Percentiles rank a stretch among this genome's conserved stretches.
phyloP scores from a whole-genome alignment of 345 rosid genomes.

The Nasturtium officinale region DNA sequence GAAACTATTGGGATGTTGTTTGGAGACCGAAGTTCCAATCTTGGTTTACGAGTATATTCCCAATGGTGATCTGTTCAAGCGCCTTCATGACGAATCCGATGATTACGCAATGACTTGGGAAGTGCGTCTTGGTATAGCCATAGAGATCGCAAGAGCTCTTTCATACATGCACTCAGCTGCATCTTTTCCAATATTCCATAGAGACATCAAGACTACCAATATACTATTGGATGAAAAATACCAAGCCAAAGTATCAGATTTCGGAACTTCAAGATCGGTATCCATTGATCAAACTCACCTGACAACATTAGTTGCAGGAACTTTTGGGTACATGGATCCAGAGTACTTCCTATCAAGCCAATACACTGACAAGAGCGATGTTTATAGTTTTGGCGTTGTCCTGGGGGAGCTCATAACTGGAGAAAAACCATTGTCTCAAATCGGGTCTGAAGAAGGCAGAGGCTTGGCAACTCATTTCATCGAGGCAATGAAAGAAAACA shows the following conservation, averaged over 20 bases:
- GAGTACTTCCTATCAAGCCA: conserved; percentile 34
- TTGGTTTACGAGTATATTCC: background rate
- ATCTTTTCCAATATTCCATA: conserved; percentile 44
- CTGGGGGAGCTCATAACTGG: conserved; percentile 68
- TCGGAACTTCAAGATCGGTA: conserved; percentile 52
- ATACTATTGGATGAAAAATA: conserved; percentile 43
- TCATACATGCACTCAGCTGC: conserved; percentile 49
- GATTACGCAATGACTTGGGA: conserved; percentile 45
- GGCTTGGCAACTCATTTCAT: conserved; percentile 41
- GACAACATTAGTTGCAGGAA: conserved; percentile 28
- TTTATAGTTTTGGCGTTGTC: conserved; percentile 82
- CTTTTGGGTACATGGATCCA: conserved; percentile 39
- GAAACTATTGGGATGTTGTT: background rate
- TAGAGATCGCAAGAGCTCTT: conserved; percentile 40
- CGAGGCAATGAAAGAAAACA: conserved; percentile 26
- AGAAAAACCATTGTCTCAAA: conserved; percentile 32
- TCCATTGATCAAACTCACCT: conserved; percentile 43
- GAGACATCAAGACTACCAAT: conserved; percentile 49
- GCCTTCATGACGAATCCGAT: conserved; percentile 32
- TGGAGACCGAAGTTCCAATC: background rate
- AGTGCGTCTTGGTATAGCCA: conserved; percentile 43
- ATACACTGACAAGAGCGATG: conserved; percentile 36
- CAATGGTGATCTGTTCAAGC: conserved; percentile 48
- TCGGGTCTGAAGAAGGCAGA: conserved; percentile 19
- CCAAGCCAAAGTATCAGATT: conserved; percentile 49